phyloP scores from a whole-genome alignment of 768 basidiomycete species.

The Suillus decipiens region DNA sequence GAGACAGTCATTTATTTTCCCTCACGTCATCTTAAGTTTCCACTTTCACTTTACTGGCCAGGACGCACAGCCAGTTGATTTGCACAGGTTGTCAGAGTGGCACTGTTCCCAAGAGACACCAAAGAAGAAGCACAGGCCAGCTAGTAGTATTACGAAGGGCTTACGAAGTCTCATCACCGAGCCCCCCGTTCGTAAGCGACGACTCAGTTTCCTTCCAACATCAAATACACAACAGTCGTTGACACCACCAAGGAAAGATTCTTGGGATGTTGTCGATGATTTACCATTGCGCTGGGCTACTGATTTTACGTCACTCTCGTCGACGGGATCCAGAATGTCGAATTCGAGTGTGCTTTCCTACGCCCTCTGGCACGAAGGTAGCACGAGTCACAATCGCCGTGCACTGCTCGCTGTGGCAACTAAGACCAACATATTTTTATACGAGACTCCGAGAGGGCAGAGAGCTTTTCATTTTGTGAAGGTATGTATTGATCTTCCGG shows the following conservation, averaged over 20 bases:
- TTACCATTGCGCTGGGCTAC: conserved; percentile 84
- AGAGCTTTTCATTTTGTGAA: conserved; percentile 82
- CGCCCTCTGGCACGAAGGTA: conserved; percentile 67
- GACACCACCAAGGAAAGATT: conserved; percentile 43
- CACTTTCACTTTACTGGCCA: conserved; percentile 25
- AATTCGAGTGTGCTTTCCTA: conserved; percentile 63
- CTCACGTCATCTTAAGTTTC: conserved; percentile 12
- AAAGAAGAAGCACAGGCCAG: conserved; percentile 49
- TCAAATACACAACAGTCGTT: conserved; percentile 27
- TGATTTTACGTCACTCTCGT: conserved; percentile 79
- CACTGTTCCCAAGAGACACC: conserved; percentile 46
- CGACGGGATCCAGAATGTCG: conserved; percentile 61
- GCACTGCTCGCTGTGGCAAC: conserved; percentile 74
- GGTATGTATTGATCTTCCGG: conserved; percentile 38
- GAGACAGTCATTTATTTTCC: conserved; percentile 14
- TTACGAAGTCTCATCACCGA: conserved; percentile 61
- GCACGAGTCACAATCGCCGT: conserved; percentile 43
- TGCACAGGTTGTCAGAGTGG: conserved; percentile 53
- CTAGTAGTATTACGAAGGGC: conserved; percentile 61
- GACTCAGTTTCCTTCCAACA: conserved; percentile 31
- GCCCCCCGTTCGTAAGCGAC: conserved; percentile 33
- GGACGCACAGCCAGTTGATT: conserved; percentile 63
- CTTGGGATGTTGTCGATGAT: conserved; percentile 75
- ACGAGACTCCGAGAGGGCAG: conserved; percentile 82
- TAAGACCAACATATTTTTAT: conserved; percentile 70